These are phyloP conservation scores for Ophiocordyceps camponoti-leonardi DNA, from an alignment of 2,329 filamentous ascomycete species.

Conservation along the genomic window DNA sequence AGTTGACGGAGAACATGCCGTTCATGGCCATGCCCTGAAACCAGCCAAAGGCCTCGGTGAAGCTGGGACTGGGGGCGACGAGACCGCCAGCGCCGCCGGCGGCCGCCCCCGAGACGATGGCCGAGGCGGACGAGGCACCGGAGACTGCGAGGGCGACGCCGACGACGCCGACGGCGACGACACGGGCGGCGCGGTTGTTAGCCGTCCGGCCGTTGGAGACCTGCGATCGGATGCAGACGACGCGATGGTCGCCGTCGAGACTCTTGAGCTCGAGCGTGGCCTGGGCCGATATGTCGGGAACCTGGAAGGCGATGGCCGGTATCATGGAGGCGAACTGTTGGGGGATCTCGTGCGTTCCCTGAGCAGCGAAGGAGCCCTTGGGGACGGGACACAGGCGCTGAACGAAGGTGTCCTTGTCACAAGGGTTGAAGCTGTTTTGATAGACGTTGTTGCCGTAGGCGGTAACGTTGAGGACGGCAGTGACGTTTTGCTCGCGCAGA, in stretches of 20 bases:
- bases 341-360: conserved; percentile 56
- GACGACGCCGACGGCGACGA: conserved; percentile 68
- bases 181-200: conserved; percentile 58
- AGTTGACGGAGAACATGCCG: conserved; percentile 84
- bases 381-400: conserved; percentile 74
- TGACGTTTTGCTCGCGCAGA: conserved; percentile 59
- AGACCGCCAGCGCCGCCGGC: conserved; percentile 37
- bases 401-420: conserved; percentile 48
- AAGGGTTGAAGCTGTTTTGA: conserved; percentile 68
- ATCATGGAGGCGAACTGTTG: conserved; percentile 55
- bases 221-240: conserved; percentile 70
- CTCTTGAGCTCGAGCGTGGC: conserved; percentile 62
- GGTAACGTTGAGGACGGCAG: conserved; percentile 54
- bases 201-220: conserved; percentile 81
- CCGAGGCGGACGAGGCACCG: conserved; percentile 42
- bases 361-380: conserved; percentile 53
- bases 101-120: conserved; percentile 35
- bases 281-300: conserved; percentile 78
- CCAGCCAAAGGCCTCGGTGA: conserved; percentile 70
- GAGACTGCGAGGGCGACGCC: conserved; percentile 65
- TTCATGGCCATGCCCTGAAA: conserved; percentile 92
- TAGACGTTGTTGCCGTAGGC: conserved; percentile 79
- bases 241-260: conserved; percentile 37
- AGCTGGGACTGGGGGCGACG: conserved; percentile 60
- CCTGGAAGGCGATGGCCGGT: conserved; percentile 71